Evolutionary conservation across 2,329 filamentous ascomycete species (phyloP), one percentile per base, ranked within the genome.

Genomic region (Pseudogymnoascus destructans): DNA sequence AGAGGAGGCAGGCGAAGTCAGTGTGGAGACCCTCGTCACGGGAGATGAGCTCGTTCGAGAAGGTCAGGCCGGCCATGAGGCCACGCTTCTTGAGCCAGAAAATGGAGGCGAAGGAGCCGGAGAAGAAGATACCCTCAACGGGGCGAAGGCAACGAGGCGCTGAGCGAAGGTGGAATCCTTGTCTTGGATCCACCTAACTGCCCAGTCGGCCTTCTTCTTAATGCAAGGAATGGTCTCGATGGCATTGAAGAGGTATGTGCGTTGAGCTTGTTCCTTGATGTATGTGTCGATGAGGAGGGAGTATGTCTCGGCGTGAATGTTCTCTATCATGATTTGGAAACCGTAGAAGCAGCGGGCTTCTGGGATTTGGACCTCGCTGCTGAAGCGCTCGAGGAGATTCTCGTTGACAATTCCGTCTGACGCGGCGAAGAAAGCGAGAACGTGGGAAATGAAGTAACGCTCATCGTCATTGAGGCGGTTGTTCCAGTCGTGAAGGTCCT

Each of bases 271-370:
- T 78, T 98, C 93, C 80, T 95, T 96, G 77, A 98, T 95, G 75
- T 98, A 98, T 63, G 92, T 96, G 73, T 98, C 93, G 72, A 98
- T 98, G 71, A 98, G 85, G 33, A 98, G 85, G 17, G 92, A 97
- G 82, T 98, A 98, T 58, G 93, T 98, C 79, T 98, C 93, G 13
- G 93, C 96, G 81, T 98, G 93, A 69, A 98, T 95, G 78, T 98
- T 98, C 81, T 98, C 93, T 89, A 98, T 97, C 93, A 98, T 98
- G 78, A 97, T 97, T 79, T 98, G 93, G 82, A 98, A 98, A 64
- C 93, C 93, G 74, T 98, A 98, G 81, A 98, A 98, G 84, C 93
- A 98, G 69, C 93, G 90, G 64, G 93, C 93, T 77, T 98, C 93
- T 9, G 93, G 92, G 60, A 97, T 85, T 77, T 98, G 93, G 27